Evolutionary conservation across 1,284 basidiomycete species (phyloP).

Genomic region (Coniferiporia sulphurascens): DNA sequence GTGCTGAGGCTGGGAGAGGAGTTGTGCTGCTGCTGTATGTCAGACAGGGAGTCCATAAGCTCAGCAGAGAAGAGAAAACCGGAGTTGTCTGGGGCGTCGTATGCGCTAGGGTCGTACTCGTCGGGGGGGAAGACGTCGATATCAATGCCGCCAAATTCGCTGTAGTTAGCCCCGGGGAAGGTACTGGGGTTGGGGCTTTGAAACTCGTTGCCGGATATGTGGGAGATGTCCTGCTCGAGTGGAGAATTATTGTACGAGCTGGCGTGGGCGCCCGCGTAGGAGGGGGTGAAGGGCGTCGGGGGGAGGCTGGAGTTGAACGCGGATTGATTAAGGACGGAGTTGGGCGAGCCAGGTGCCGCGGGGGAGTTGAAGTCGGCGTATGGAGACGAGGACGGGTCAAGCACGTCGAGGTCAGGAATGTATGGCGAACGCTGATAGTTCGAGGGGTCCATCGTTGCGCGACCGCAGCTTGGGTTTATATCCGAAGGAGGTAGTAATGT

Average conservation of each 20-base stretch:
- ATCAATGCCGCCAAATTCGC: conserved; percentile 57
- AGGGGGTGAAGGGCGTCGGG: conserved; percentile 16
- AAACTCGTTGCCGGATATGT: conserved; percentile 17
- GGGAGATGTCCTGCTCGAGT: conserved; percentile 12
- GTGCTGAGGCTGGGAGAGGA: conserved; percentile 13
- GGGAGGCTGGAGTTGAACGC: conserved; percentile 8
- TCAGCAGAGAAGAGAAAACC: conserved; percentile 56
- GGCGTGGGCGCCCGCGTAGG: conserved; percentile 11
- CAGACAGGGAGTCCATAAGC: conserved; percentile 38
- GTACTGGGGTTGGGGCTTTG: conserved; percentile 1
- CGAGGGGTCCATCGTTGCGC: neutral
- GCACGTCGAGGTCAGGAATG: conserved; percentile 7
- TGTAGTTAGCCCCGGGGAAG: conserved; percentile 48
- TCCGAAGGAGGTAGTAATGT: neutral
- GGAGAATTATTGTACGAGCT: conserved; percentile 17
- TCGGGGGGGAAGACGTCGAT: conserved; percentile 34
- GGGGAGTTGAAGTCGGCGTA: conserved; percentile 18
- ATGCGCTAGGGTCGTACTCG: conserved; percentile 65
- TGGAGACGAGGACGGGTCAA: conserved; percentile 10
- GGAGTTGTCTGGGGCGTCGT: conserved; percentile 49
- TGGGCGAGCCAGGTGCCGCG: conserved; percentile 1
- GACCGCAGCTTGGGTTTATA: neutral
- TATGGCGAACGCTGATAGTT: conserved; percentile 14
- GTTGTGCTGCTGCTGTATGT: conserved; percentile 12
- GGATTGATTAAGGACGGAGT: neutral